A percentile compares a stretch with the other conserved stretches of the same genome.
Evolutionary conservation across 768 basidiomycete species (phyloP).

Genomic region (Leccinum subgranulosum): DNA sequence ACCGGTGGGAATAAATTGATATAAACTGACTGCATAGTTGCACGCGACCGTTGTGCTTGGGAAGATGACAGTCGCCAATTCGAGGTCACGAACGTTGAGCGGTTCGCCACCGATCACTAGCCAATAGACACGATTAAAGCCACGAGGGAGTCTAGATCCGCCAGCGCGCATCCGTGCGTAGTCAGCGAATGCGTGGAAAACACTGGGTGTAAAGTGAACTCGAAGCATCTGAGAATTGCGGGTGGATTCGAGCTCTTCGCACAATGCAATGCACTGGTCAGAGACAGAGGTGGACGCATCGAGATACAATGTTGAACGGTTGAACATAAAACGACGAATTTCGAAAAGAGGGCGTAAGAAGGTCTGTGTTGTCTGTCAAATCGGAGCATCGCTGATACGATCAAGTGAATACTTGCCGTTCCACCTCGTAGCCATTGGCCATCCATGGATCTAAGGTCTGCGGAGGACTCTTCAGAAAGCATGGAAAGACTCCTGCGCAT

Average conservation of each 20-base stretch:
- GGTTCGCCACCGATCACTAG: constrained; percentile 15
- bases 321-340: constrained; percentile 19
- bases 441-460: constrained; percentile 9
- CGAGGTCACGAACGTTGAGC: constrained; percentile 8
- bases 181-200: constrained; percentile 16
- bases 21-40: constrained; percentile 13
- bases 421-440: constrained; percentile 17
- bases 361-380: constrained; percentile 1
- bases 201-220: constrained; percentile 14
- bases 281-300: constrained; percentile 8
- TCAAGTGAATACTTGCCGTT: constrained; percentile 1
- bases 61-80: constrained; percentile 11
- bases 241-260: constrained; percentile 11
- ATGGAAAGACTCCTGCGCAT: constrained; percentile 14
- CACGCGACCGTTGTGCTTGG: constrained; percentile 13
- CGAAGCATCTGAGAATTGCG: constrained; percentile 13
- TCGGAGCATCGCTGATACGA: not conserved
- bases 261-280: constrained; percentile 9
- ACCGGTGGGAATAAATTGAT: not conserved
- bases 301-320: constrained; percentile 11
- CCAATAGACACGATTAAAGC: constrained; percentile 17
- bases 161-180: constrained; percentile 8
- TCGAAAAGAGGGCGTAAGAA: constrained; percentile 16
- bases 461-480: constrained; percentile 12
- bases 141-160: constrained; percentile 11